Conservation (phyloP, 2,329 filamentous ascomycete genomes). For the Salinomyces thailandicus region DNA sequence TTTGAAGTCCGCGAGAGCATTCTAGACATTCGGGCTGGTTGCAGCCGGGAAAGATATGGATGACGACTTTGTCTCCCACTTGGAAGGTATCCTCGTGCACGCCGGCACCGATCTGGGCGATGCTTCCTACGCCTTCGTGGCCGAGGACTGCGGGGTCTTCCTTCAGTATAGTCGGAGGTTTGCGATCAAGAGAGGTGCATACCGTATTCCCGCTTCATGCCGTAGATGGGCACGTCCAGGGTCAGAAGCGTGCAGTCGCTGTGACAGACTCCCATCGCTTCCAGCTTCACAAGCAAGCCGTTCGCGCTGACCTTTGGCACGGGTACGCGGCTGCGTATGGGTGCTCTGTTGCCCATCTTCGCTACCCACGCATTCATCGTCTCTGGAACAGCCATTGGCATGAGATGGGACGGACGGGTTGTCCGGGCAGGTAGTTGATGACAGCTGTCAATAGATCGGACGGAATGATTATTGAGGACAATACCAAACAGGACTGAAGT, state of each 20-base stretch:
- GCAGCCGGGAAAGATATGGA: constrained; percentile 27
- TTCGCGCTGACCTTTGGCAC: constrained; percentile 18
- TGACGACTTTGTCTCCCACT: constrained; percentile 24
- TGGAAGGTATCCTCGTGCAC: constrained; percentile 6
- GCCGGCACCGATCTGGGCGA: constrained; percentile 9
- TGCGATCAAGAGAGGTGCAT: background rate
- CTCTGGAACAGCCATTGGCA: background rate
- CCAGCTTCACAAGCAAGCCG: constrained; percentile 25
- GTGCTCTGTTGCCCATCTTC: constrained; percentile 21
- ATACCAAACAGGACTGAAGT: too few relatives aligned
- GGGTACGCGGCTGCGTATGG: constrained; percentile 22
- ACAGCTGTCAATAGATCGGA: too few relatives aligned
- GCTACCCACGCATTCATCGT: constrained; percentile 29
- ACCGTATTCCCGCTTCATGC: constrained; percentile 1
- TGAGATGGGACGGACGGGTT: too few relatives aligned
- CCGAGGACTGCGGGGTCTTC: constrained; percentile 5
- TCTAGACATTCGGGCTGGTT: constrained; percentile 25
- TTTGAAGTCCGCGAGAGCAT: constrained; percentile 31
- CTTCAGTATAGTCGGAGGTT: background rate
- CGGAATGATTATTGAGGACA: too few relatives aligned
- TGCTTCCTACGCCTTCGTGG: constrained; percentile 15
- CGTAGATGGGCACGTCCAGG: constrained; percentile 10
- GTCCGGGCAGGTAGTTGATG: too few relatives aligned
- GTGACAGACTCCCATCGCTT: constrained; percentile 29
- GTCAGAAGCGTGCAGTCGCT: constrained; percentile 25